Evolutionary conservation across 1,139 yeast genomes (phyloP).

Genomic region (Suhomyces panamericanus): DNA sequence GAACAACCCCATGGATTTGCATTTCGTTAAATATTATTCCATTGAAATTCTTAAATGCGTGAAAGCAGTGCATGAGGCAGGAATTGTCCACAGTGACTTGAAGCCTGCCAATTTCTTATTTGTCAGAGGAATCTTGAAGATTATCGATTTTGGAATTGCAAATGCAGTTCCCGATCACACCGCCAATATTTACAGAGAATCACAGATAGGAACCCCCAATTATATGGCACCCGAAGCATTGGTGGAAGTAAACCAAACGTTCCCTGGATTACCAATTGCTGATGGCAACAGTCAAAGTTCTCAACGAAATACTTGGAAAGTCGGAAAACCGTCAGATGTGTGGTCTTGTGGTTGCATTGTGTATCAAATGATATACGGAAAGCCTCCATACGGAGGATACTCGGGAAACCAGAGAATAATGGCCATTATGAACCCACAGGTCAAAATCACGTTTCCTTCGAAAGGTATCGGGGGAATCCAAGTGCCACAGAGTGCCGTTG

Average conservation of each 20-base stretch:
- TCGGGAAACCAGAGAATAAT: slow-evolving; percentile 76
- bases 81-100: slow-evolving; percentile 89
- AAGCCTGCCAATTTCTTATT: slow-evolving; percentile 94
- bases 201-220: slow-evolving; percentile 93
- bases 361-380: slow-evolving; percentile 93
- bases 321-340: slow-evolving; percentile 93
- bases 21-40: slow-evolving; percentile 80
- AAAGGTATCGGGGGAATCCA: slow-evolving; percentile 60
- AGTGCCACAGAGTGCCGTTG: slow-evolving; percentile 71
- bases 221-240: slow-evolving; percentile 98
- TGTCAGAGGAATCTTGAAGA: slow-evolving; percentile 79
- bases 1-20: slow-evolving; percentile 59
- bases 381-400: slow-evolving; percentile 84
- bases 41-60: slow-evolving; percentile 83
- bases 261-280: slow-evolving; percentile 26
- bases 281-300: slow-evolving; percentile 5
- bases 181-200: slow-evolving; percentile 82
- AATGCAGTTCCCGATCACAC: slow-evolving; percentile 94
- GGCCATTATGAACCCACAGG: slow-evolving; percentile 86
- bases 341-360: slow-evolving; percentile 98
- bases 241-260: slow-evolving; percentile 53
- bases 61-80: slow-evolving; percentile 81
- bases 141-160: slow-evolving; percentile 96
- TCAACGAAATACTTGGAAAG: slow-evolving; percentile 66
- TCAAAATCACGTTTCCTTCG: slow-evolving; percentile 69